These are phyloP conservation scores for Lactarius quietus DNA, from an alignment of 768 basidiomycete genomes.

Conservation along the genomic window DNA sequence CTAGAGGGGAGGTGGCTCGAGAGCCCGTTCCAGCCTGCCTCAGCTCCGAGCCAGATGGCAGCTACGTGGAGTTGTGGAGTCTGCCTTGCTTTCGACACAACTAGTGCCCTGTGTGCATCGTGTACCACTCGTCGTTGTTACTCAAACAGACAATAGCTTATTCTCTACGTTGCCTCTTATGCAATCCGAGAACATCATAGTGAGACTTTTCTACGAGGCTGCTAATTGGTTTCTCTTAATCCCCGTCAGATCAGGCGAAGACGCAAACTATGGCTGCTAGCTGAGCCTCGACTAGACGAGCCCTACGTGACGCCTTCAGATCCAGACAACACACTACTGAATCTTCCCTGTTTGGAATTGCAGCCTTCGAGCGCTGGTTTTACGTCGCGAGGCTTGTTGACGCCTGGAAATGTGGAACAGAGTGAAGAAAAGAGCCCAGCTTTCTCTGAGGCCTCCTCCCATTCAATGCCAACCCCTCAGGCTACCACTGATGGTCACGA, in stretches of 20 bases:
- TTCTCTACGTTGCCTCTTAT: neutral
- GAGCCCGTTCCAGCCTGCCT: neutral
- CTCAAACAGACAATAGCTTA: neutral
- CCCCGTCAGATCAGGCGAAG: slow-evolving; percentile 16
- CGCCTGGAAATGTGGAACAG: neutral
- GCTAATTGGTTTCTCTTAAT: neutral
- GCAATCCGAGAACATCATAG: slow-evolving; percentile 7
- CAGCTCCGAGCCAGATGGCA: neutral
- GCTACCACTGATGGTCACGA: neutral
- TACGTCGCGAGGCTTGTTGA: neutral
- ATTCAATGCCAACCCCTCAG: neutral
- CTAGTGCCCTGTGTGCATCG: neutral
- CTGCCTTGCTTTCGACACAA: neutral
- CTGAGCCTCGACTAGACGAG: neutral
- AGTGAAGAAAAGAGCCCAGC: neutral
- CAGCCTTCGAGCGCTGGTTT: neutral
- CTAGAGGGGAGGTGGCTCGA: neutral
- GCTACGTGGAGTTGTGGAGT: neutral
- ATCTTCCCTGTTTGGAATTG: neutral
- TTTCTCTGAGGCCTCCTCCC: neutral
- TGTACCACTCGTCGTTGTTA: neutral
- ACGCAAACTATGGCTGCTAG: slow-evolving; percentile 14
- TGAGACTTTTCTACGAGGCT: neutral
- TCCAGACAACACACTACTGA: neutral
- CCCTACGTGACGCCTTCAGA: neutral